Percentiles rank a stretch among this genome's conserved stretches.
phyloP scores from a whole-genome alignment of 2,329 filamentous ascomycete genomes.

The Teratosphaeria zuluensis region DNA sequence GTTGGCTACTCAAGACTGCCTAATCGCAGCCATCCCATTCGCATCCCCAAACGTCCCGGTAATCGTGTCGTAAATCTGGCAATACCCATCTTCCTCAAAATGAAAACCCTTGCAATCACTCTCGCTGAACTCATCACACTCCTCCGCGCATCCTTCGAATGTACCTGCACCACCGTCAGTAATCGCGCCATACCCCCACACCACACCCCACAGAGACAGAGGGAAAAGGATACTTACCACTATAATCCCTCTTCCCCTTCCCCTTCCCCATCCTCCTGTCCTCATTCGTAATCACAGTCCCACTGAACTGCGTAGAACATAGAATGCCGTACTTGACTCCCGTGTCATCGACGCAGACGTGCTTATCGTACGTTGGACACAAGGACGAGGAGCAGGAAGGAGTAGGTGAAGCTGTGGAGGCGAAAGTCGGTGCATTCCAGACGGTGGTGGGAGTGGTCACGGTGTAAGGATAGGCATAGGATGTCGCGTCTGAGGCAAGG shows the following conservation, averaged over 20 bases:
- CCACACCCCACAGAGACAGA: neutral
- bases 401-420: neutral
- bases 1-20: neutral
- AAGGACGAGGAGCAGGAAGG: neutral
- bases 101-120: neutral
- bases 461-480: too few relatives aligned
- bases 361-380: neutral
- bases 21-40: neutral
- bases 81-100: neutral
- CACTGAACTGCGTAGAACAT: neutral
- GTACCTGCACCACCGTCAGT: neutral
- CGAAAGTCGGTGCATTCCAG: neutral
- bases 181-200: neutral
- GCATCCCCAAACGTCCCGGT: neutral
- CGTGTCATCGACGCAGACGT: neutral
- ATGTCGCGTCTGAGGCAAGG: neutral
- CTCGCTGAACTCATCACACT: neutral
- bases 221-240: neutral
- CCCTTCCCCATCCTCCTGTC: neutral
- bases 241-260: too few relatives aligned
- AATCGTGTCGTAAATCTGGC: neutral
- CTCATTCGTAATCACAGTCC: neutral
- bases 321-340: neutral
- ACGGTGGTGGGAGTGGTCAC: neutral
- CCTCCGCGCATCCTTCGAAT: neutral